phyloP scores from a whole-genome alignment of 2,329 filamentous ascomycete species.

The Didymella exigua region DNA sequence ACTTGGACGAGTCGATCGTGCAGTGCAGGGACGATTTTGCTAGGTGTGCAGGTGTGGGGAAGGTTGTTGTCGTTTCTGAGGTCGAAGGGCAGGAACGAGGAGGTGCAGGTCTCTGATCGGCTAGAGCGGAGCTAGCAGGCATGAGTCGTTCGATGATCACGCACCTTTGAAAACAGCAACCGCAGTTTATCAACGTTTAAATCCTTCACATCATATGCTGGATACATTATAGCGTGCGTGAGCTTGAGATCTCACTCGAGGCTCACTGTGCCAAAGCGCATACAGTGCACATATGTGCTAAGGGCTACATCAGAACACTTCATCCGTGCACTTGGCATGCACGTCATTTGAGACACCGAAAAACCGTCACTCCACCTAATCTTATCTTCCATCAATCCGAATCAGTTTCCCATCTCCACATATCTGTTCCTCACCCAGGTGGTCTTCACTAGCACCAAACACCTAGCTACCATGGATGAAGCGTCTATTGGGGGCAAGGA shows the following conservation, averaged over 20 bases:
- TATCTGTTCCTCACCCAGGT: background rate
- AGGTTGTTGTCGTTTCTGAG: constrained; percentile 26
- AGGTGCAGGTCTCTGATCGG: constrained; percentile 21
- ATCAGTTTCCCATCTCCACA: background rate
- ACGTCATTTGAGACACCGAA: constrained; percentile 26
- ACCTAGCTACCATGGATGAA: background rate
- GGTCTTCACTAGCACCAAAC: background rate
- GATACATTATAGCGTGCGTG: too few species aligned
- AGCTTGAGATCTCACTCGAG: background rate
- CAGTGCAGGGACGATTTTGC: constrained; percentile 5
- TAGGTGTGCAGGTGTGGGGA: constrained; percentile 18
- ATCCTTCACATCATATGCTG: background rate
- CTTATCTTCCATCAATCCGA: constrained; percentile 21
- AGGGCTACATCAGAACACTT: background rate
- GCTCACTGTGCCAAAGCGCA: background rate
- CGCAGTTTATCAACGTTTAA: background rate
- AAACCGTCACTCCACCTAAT: constrained; percentile 27
- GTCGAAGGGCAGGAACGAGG: constrained; percentile 26
- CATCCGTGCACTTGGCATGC: constrained; percentile 18
- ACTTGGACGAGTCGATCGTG: constrained; percentile 9
- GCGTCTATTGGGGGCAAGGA: background rate
- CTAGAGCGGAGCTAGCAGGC: constrained; percentile 6
- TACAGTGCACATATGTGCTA: background rate
- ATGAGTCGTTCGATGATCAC: constrained; percentile 12
- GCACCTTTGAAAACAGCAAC: constrained; percentile 12